phyloP scores from a whole-genome alignment of 2,329 filamentous ascomycete species.

The Ophidiomyces ophidiicola region DNA sequence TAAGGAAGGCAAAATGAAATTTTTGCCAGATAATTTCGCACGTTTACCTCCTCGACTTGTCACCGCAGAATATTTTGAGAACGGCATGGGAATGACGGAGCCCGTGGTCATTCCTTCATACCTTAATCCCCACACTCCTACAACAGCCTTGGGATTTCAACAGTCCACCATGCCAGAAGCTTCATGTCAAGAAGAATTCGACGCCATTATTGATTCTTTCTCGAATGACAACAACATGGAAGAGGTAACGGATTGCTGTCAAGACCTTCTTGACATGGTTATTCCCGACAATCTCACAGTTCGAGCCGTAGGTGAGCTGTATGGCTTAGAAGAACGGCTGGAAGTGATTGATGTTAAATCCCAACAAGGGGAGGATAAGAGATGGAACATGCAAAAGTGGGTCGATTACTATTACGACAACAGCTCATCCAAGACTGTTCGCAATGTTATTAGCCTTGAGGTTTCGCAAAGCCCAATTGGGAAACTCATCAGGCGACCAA shows the following conservation, averaged over 20 bases:
- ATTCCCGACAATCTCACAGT: constrained; percentile 54
- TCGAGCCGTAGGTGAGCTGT: constrained; percentile 50
- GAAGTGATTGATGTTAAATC: constrained; percentile 60
- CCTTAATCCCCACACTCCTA: constrained; percentile 44
- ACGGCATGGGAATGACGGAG: constrained; percentile 50
- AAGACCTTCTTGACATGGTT: constrained; percentile 56
- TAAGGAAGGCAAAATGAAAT: constrained; percentile 51
- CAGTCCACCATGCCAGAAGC: constrained; percentile 23
- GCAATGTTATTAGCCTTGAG: constrained; percentile 58
- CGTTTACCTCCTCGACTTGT: constrained; percentile 52
- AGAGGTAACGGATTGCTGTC: constrained; percentile 46
- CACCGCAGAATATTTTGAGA: constrained; percentile 52
- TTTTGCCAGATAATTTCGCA: constrained; percentile 50
- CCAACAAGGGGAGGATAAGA: constrained; percentile 52
- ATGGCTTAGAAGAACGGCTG: constrained; percentile 49
- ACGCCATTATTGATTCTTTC: constrained; percentile 30
- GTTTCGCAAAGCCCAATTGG: constrained; percentile 53
- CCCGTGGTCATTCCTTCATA: constrained; percentile 54
- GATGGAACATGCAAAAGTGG: constrained; percentile 55
- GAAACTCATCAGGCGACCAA: constrained; percentile 49
- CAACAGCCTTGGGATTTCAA: constrained; percentile 16
- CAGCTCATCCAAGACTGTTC: constrained; percentile 47
- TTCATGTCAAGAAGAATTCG: constrained; percentile 23
- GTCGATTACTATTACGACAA: constrained; percentile 56
- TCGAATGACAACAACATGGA: constrained; percentile 25